Evolutionary conservation across 306 rosid genomes (phyloP).

Genomic region (Gleditsia sinensis): DNA sequence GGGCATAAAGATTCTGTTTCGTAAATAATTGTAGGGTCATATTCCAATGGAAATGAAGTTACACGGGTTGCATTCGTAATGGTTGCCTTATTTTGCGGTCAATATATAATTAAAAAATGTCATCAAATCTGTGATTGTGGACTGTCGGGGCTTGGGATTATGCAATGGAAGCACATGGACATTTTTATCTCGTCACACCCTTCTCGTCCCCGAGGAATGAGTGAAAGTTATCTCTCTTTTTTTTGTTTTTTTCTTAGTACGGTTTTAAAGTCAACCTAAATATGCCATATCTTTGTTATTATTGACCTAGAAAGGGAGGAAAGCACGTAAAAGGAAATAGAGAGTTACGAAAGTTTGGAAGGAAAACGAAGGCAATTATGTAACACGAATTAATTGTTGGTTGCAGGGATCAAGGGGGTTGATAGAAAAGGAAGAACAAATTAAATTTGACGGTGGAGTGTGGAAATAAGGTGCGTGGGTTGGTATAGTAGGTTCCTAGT

Average conservation of each 20-base stretch:
- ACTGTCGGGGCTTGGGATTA: not conserved
- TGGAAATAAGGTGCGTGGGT: not conserved
- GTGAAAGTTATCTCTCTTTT: not conserved
- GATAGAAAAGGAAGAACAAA: not conserved
- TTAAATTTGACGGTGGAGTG: not conserved
- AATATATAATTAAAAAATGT: no score
- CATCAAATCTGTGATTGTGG: no score
- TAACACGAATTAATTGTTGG: not conserved
- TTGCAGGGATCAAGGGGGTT: not conserved
- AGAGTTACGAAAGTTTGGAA: not conserved
- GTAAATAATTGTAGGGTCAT: not conserved
- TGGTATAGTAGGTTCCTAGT: not conserved
- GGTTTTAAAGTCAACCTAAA: not conserved
- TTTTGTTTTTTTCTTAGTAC: not conserved
- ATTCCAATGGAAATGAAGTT: not conserved
- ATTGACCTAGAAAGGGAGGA: not conserved
- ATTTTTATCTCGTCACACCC: not conserved
- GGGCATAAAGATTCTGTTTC: not conserved
- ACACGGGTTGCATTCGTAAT: not conserved
- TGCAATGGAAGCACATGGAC: not conserved
- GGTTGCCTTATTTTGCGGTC: no score
- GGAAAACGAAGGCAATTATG: not conserved
- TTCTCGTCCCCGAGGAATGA: no score
- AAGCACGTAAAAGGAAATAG: not conserved
- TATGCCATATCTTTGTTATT: not conserved